These are phyloP conservation scores for Elsinoe necatrix DNA, from an alignment of 2,329 filamentous ascomycete genomes.

Conservation along the genomic window DNA sequence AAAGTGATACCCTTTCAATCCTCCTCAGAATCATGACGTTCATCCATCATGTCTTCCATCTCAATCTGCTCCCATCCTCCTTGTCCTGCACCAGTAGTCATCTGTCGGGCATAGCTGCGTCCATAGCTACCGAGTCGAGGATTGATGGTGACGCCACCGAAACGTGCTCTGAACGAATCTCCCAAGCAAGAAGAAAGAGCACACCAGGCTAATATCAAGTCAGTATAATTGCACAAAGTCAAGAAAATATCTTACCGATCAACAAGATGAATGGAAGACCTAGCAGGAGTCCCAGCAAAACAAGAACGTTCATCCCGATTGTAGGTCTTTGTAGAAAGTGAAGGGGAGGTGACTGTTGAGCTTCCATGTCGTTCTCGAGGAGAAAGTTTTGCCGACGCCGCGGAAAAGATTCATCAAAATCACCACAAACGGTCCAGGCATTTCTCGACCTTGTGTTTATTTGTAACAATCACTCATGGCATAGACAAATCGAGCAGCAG, in stretches of 20 bases:
- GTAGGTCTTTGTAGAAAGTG: neutral
- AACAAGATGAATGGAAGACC: constrained; percentile 16
- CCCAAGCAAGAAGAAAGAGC: constrained; percentile 49
- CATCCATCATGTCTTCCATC: constrained; percentile 50
- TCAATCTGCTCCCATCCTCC: constrained; percentile 55
- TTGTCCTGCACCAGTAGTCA: constrained; percentile 45
- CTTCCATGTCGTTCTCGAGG: neutral
- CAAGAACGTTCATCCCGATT: constrained; percentile 10
- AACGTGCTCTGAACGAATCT: constrained; percentile 40
- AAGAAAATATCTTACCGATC: constrained; percentile 13
- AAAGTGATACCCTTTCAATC: constrained; percentile 11
- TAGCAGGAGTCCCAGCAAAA: constrained; percentile 15
- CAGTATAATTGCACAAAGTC: neutral
- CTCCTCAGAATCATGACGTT: constrained; percentile 20
- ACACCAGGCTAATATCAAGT: constrained; percentile 36
- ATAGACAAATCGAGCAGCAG: neutral
- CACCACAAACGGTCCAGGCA: neutral
- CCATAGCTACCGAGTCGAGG: constrained; percentile 43
- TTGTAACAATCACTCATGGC: constrained; percentile 4
- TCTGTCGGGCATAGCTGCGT: constrained; percentile 47
- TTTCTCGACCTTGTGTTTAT: constrained; percentile 18
- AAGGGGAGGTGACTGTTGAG: neutral
- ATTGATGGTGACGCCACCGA: constrained; percentile 36
- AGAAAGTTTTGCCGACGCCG: neutral
- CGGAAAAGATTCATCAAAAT: constrained; percentile 3